A percentile compares a stretch with the other conserved stretches of the same genome.
These are phyloP conservation scores for Cnidoscolus chayamansa DNA, from an alignment of 441 rosid genomes.

Conservation along the genomic window DNA sequence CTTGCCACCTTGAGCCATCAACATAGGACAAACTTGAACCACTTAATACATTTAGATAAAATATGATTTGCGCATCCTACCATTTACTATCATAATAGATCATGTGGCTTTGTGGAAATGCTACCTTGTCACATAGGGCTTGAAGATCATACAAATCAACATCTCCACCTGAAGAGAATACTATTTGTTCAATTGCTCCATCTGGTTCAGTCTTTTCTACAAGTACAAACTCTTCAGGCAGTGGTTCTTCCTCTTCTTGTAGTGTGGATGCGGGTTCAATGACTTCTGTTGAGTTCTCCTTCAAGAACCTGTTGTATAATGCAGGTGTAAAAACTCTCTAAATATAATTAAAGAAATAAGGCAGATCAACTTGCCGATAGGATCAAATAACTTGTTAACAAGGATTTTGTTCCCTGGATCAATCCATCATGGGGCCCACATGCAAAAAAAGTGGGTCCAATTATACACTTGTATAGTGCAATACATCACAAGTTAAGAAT, in stretches of 20 bases:
- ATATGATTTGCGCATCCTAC: neutral
- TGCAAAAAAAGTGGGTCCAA: too few relatives aligned
- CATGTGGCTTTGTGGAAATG: neutral
- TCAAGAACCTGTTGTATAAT: slow-evolving; percentile 45
- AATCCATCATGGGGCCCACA: too few relatives aligned
- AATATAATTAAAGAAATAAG: neutral
- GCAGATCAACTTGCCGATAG: neutral
- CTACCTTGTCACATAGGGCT: slow-evolving; percentile 83
- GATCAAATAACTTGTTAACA: neutral
- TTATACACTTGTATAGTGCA: too few relatives aligned
- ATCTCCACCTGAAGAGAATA: slow-evolving; percentile 87
- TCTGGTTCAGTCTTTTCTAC: slow-evolving; percentile 58
- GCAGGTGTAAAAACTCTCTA: slow-evolving; percentile 5
- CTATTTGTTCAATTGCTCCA: slow-evolving; percentile 70
- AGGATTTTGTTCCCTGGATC: too few relatives aligned
- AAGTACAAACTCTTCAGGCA: slow-evolving; percentile 73
- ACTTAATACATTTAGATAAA: neutral
- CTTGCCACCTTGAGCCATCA: slow-evolving; percentile 1
- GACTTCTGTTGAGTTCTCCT: slow-evolving; percentile 58
- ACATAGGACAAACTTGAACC: neutral
- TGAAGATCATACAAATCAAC: slow-evolving; percentile 90
- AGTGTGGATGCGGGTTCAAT: slow-evolving; percentile 56
- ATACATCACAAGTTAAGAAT: neutral
- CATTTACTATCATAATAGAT: neutral
- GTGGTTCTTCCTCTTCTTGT: slow-evolving; percentile 56